phyloP scores from a whole-genome alignment of 78 protist genomes.

The Tieghemostelium lacteum region DNA sequence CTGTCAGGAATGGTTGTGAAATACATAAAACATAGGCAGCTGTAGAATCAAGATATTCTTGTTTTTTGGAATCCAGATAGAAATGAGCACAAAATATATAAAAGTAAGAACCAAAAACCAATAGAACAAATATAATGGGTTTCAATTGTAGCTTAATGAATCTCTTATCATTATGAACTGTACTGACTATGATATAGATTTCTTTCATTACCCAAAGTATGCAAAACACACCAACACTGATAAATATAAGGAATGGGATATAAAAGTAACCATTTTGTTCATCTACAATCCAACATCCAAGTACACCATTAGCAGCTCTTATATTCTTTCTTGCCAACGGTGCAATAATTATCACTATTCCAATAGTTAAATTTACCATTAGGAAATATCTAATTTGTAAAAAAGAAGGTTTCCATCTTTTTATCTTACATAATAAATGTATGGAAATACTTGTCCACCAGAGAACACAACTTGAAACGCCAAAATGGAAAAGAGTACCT shows the following conservation, averaged over 20 bases:
- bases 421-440: neutral
- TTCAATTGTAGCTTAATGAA: constrained; percentile 3
- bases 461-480: neutral
- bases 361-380: neutral
- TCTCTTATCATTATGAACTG: constrained; percentile 16
- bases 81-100: neutral
- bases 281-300: constrained; percentile 10
- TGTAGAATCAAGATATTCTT: neutral
- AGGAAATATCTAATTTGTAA: neutral
- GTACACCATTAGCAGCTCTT: neutral
- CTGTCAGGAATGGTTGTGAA: neutral
- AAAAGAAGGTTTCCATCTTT: neutral
- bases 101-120: neutral
- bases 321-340: neutral
- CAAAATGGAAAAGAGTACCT: neutral
- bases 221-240: neutral
- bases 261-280: neutral
- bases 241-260: neutral
- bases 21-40: neutral
- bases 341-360: neutral
- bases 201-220: constrained; percentile 8
- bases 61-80: neutral
- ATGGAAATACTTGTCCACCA: neutral
- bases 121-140: neutral
- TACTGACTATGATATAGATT: constrained; percentile 6